Percentiles rank a stretch among this genome's conserved stretches.
phyloP scores from a whole-genome alignment of 1,284 basidiomycete species.

The Tilletia indica region DNA sequence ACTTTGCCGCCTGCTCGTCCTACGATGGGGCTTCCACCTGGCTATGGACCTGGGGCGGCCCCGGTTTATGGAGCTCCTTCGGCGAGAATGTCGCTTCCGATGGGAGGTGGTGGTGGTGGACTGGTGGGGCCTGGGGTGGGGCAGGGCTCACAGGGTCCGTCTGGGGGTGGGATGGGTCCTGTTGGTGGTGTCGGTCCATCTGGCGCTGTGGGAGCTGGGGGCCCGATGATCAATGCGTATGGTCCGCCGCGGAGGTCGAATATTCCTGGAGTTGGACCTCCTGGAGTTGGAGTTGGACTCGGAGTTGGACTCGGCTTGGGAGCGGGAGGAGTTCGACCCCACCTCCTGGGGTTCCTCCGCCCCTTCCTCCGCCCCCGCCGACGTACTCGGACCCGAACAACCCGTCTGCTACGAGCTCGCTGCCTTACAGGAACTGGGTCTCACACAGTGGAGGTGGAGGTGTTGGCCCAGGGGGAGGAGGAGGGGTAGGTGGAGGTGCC shows the following conservation, averaged over 20 bases:
- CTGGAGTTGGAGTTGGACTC: no score
- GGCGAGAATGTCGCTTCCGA: no score
- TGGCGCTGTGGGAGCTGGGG: neutral
- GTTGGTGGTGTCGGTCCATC: neutral
- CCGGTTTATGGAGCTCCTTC: neutral
- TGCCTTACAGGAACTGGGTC: neutral
- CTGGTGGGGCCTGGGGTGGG: no score
- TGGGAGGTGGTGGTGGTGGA: no score
- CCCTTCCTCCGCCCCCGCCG: neutral
- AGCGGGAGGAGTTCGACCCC: neutral
- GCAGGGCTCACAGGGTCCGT: no score
- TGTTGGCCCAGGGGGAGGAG: neutral
- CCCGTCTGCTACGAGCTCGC: neutral
- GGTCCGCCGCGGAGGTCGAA: neutral
- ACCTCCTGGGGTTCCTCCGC: no score
- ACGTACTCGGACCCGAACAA: neutral
- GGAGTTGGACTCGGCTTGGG: neutral
- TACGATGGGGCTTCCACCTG: neutral
- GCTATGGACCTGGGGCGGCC: neutral
- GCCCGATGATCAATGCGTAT: neutral
- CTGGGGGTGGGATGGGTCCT: no score
- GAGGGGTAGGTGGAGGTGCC: neutral
- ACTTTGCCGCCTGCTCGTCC: no score
- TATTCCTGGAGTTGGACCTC: neutral
- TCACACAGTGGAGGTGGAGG: neutral